Conservation (phyloP, 345 rosid genomes). For the Citrus sp. region DNA sequence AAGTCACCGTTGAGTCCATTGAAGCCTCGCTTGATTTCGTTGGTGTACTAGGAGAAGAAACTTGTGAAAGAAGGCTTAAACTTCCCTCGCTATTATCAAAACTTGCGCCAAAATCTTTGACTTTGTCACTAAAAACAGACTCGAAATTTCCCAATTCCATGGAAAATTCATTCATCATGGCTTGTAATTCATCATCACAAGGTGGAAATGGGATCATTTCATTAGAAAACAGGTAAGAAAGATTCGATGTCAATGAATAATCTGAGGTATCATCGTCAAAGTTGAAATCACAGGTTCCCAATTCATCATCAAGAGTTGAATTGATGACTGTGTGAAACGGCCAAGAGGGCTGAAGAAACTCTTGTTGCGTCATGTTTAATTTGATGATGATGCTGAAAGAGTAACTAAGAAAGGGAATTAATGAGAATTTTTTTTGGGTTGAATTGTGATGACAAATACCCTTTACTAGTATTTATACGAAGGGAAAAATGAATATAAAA, state of each 20-base stretch:
- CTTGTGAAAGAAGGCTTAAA: slow-evolving; percentile 13
- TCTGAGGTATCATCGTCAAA: slow-evolving; percentile 18
- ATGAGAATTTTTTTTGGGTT: neutral
- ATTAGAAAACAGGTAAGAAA: slow-evolving; percentile 8
- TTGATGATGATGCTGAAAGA: neutral
- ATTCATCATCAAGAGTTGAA: slow-evolving; percentile 21
- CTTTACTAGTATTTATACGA: slow-evolving; percentile 14
- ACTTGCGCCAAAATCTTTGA: neutral
- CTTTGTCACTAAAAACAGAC: slow-evolving; percentile 10
- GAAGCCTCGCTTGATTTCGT: slow-evolving; percentile 26
- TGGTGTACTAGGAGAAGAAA: slow-evolving; percentile 26
- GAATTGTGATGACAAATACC: neutral
- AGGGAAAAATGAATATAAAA: neutral
- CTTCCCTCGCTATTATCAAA: slow-evolving; percentile 19
- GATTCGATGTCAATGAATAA: slow-evolving; percentile 7
- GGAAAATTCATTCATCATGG: slow-evolving; percentile 17
- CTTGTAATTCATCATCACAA: slow-evolving; percentile 7
- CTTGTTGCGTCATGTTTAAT: slow-evolving; percentile 28
- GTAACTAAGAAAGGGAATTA: neutral
- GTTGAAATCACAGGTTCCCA: slow-evolving; percentile 20
- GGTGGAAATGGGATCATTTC: slow-evolving; percentile 13
- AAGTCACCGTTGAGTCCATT: slow-evolving; percentile 10
- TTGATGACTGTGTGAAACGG: slow-evolving; percentile 18
- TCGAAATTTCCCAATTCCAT: slow-evolving; percentile 19
- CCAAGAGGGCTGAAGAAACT: slow-evolving; percentile 27